A percentile compares a stretch with the other conserved stretches of the same genome.
phyloP scores from a whole-genome alignment of 208 protist genomes.

The Leishmania guyanensis region DNA sequence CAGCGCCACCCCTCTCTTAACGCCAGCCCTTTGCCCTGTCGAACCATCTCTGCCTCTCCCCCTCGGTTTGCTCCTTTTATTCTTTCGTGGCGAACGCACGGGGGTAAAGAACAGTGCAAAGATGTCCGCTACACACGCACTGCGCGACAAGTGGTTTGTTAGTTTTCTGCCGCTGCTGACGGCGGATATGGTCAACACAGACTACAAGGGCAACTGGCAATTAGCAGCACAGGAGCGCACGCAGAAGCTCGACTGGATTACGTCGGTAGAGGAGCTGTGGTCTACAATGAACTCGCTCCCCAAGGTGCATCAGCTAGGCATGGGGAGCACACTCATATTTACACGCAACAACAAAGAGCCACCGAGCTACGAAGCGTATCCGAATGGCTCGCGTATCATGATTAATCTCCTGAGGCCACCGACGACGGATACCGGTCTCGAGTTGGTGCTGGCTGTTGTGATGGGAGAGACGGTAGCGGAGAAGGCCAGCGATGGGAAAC shows the following conservation, averaged over 20 bases:
- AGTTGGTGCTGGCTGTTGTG: constrained; percentile 69
- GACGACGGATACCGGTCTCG: constrained; percentile 66
- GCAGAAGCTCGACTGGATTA: constrained; percentile 84
- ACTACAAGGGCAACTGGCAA: constrained; percentile 90
- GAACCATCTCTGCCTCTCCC: background rate
- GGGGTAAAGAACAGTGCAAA: background rate
- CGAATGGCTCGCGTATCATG: constrained; percentile 77
- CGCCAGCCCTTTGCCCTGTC: background rate
- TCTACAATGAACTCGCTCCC: constrained; percentile 91
- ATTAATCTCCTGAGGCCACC: constrained; percentile 69
- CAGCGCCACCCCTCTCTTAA: background rate
- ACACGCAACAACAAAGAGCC: constrained; percentile 80
- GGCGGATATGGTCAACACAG: constrained; percentile 61
- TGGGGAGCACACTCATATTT: constrained; percentile 84
- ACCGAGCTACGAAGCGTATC: constrained; percentile 89
- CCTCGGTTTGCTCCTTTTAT: background rate
- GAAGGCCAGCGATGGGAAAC: constrained; percentile 52
- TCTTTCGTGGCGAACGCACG: background rate
- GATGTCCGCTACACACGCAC: constrained; percentile 55
- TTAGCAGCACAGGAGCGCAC: constrained; percentile 66
- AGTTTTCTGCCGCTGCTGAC: constrained; percentile 85
- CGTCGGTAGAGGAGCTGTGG: constrained; percentile 88
- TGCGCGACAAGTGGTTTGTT: constrained; percentile 83
- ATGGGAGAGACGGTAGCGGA: constrained; percentile 73
- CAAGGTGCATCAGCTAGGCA: constrained; percentile 76